These are phyloP conservation scores for Leishmania arabica DNA, from an alignment of 208 protist genomes.

Conservation along the genomic window DNA sequence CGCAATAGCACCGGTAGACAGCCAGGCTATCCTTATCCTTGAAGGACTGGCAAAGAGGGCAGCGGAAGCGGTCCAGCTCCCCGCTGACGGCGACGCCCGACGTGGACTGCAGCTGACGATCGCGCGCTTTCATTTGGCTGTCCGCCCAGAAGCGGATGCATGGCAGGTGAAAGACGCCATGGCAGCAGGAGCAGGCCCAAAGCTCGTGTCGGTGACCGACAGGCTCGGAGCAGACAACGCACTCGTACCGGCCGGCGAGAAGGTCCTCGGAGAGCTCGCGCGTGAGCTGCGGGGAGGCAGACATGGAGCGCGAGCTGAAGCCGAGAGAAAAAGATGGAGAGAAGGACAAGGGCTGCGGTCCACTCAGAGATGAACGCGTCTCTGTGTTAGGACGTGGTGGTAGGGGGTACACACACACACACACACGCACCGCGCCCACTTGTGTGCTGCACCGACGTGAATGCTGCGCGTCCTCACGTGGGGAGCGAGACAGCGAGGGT, in stretches of 20 bases:
- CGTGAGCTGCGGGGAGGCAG: conserved; percentile 30
- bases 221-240: conserved; percentile 66
- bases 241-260: conserved; percentile 58
- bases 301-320: conserved; percentile 11
- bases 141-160: conserved; percentile 70
- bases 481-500: not conserved
- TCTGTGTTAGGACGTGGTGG: not conserved
- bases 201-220: conserved; percentile 50
- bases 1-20: conserved; percentile 79
- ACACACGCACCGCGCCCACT: not conserved
- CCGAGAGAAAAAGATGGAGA: not conserved
- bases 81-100: conserved; percentile 17
- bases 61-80: conserved; percentile 56
- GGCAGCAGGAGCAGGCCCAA: conserved; percentile 72
- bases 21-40: conserved; percentile 20
- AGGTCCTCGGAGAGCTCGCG: conserved; percentile 57
- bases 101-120: conserved; percentile 34
- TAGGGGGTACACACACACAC: not conserved
- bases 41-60: conserved; percentile 69
- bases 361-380: not conserved
- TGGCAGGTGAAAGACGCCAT: conserved; percentile 71
- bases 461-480: not conserved
- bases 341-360: not conserved
- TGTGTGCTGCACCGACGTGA: not conserved
- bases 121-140: conserved; percentile 49